Conservation (phyloP, 176 grass and related monocot species). For the Lolium perenne region DNA sequence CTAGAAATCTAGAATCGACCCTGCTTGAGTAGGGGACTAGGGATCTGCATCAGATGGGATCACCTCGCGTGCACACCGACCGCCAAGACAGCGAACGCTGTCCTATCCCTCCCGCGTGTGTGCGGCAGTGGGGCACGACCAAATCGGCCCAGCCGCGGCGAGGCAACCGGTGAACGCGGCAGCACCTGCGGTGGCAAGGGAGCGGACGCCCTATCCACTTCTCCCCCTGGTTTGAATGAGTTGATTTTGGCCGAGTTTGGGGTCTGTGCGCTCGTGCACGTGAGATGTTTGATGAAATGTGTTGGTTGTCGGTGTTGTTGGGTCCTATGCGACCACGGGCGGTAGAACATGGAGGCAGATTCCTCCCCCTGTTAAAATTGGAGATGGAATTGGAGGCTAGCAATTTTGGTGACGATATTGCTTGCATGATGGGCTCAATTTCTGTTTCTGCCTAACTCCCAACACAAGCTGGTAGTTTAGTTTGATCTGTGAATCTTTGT, state of each 20-base stretch:
- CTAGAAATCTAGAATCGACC: neutral
- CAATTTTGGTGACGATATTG: neutral
- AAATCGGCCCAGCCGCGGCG: neutral
- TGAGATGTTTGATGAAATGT: slow-evolving; percentile 7
- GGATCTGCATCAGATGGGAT: neutral
- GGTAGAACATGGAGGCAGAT: neutral
- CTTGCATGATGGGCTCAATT: neutral
- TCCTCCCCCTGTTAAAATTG: neutral
- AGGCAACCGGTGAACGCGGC: neutral
- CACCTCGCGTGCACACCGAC: neutral
- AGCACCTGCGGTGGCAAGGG: neutral
- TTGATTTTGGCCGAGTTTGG: neutral
- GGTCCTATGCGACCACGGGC: neutral
- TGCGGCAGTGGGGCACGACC: neutral
- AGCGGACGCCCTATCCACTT: neutral
- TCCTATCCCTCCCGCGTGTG: neutral
- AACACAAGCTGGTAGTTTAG: neutral
- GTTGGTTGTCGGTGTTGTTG: neutral
- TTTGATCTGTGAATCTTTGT: neutral
- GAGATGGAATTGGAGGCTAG: neutral
- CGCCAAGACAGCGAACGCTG: neutral
- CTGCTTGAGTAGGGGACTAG: neutral
- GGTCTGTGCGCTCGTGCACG: neutral
- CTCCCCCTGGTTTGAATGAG: neutral
- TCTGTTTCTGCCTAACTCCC: neutral